phyloP scores from a whole-genome alignment of 2,329 filamentous ascomycete species.

The Aspergillus fumigatiaffinis region DNA sequence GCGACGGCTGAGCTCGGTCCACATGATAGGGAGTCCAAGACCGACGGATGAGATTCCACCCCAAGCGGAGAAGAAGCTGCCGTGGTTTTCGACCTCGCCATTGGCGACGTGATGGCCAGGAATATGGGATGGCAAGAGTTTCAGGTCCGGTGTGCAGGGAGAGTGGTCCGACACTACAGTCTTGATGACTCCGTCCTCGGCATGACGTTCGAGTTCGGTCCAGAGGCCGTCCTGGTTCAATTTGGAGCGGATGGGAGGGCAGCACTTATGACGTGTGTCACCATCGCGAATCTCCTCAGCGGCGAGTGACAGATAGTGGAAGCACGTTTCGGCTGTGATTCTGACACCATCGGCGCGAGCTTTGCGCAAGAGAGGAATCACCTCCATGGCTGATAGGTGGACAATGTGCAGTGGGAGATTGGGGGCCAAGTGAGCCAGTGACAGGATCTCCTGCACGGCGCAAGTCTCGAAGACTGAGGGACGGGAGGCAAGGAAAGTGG shows the following conservation, averaged over 20 bases:
- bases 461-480: slow-evolving; percentile 88
- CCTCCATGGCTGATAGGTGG: slow-evolving; percentile 83
- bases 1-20: slow-evolving; percentile 68
- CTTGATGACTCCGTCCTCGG: slow-evolving; percentile 73
- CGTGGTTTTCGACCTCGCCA: slow-evolving; percentile 42
- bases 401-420: slow-evolving; percentile 87
- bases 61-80: slow-evolving; percentile 96
- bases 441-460: slow-evolving; percentile 81
- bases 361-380: slow-evolving; percentile 72
- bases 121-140: slow-evolving; percentile 74
- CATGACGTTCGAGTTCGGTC: slow-evolving; percentile 64
- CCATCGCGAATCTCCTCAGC: slow-evolving; percentile 78
- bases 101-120: slow-evolving; percentile 41
- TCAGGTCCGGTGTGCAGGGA: slow-evolving; percentile 91
- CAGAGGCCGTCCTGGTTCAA: slow-evolving; percentile 82
- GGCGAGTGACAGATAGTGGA: slow-evolving; percentile 84
- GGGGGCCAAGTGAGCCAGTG: slow-evolving; percentile 74
- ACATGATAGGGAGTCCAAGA: slow-evolving; percentile 83
- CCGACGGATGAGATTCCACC: slow-evolving; percentile 94
- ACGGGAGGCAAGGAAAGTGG: slow-evolving; percentile 86
- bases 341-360: slow-evolving; percentile 71
- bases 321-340: slow-evolving; percentile 92
- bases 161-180: slow-evolving; percentile 95
- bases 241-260: slow-evolving; percentile 79
- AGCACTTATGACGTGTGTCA: slow-evolving; percentile 92